Percentiles rank a stretch among this genome's conserved stretches.
Evolutionary conservation across 768 basidiomycete genomes (phyloP).

Genomic region (Podaxis rugospora): DNA sequence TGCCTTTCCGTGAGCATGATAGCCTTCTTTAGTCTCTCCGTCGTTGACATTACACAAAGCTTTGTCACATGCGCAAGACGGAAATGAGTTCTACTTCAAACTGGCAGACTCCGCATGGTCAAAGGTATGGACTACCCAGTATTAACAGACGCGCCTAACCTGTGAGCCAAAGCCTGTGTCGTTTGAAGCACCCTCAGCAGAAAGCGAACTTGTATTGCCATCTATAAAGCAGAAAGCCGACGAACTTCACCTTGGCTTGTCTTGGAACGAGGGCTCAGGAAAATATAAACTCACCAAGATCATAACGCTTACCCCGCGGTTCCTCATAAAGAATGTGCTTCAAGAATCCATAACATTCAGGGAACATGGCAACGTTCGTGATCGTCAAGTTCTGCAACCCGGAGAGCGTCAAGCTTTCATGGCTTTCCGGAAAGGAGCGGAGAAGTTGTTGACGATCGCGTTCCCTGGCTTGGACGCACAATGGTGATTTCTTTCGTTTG

Average conservation of each 20-base stretch:
- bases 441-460: slow-evolving; percentile 79
- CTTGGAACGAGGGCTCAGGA: slow-evolving; percentile 91
- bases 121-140: slow-evolving; percentile 42
- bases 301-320: slow-evolving; percentile 86
- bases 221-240: slow-evolving; percentile 58
- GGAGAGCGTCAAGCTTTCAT: slow-evolving; percentile 69
- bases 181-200: slow-evolving; percentile 90
- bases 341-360: slow-evolving; percentile 69
- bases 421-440: slow-evolving; percentile 57
- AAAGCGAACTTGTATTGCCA: slow-evolving; percentile 72
- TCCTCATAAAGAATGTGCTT: slow-evolving; percentile 83
- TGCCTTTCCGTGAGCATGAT: slow-evolving; percentile 71
- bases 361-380: slow-evolving; percentile 72
- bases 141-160: background rate
- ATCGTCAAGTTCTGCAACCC: slow-evolving; percentile 56
- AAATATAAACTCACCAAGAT: slow-evolving; percentile 97
- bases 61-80: slow-evolving; percentile 78
- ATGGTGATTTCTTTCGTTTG: slow-evolving; percentile 49
- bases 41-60: slow-evolving; percentile 41
- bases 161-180: slow-evolving; percentile 59
- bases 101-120: slow-evolving; percentile 88
- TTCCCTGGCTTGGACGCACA: slow-evolving; percentile 79
- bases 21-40: background rate
- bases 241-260: slow-evolving; percentile 79
- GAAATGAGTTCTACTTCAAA: slow-evolving; percentile 80